These are phyloP conservation scores for Polyporus arcularius DNA, from an alignment of 768 basidiomycete species.

Conservation along the genomic window DNA sequence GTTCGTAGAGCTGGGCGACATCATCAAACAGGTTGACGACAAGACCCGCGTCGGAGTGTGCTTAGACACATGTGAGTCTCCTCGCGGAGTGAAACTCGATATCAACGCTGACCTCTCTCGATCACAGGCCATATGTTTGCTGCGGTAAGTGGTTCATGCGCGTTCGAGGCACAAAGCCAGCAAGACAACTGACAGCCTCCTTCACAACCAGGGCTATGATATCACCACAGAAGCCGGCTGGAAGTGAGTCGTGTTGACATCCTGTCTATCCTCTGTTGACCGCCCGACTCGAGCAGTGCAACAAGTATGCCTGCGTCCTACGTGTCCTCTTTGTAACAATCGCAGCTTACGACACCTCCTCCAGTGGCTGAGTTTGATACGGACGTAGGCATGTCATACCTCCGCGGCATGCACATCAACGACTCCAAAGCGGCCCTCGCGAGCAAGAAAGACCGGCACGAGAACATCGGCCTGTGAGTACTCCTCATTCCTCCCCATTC, in stretches of 20 bases:
- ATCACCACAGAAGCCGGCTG: conserved; percentile 72
- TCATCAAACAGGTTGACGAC: conserved; percentile 71
- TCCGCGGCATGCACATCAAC: conserved; percentile 84
- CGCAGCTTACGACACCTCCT: neutral
- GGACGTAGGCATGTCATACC: conserved; percentile 70
- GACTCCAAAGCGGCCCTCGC: conserved; percentile 70
- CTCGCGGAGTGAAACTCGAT: too few relatives aligned
- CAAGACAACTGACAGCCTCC: neutral
- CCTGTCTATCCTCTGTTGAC: neutral
- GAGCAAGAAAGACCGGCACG: conserved; percentile 76
- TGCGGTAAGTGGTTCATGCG: conserved; percentile 47
- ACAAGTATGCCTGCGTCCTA: conserved; percentile 9
- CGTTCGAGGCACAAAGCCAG: neutral
- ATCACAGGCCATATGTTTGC: conserved; percentile 72
- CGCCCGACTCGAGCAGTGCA: conserved; percentile 19
- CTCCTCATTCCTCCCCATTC: neutral
- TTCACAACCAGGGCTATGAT: conserved; percentile 65
- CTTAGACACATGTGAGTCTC: conserved; percentile 73
- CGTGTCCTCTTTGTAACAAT: neutral
- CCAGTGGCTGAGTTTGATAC: conserved; percentile 65
- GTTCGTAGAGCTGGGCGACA: conserved; percentile 65
- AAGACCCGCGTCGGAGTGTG: conserved; percentile 80
- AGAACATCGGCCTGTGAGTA: conserved; percentile 82
- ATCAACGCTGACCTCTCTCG: too few relatives aligned
- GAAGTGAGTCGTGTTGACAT: conserved; percentile 49